Evolutionary conservation across 177 flowering plant species (phyloP), one percentile per base, ranked within the genome.

Genomic region (Vitis hybrid): DNA sequence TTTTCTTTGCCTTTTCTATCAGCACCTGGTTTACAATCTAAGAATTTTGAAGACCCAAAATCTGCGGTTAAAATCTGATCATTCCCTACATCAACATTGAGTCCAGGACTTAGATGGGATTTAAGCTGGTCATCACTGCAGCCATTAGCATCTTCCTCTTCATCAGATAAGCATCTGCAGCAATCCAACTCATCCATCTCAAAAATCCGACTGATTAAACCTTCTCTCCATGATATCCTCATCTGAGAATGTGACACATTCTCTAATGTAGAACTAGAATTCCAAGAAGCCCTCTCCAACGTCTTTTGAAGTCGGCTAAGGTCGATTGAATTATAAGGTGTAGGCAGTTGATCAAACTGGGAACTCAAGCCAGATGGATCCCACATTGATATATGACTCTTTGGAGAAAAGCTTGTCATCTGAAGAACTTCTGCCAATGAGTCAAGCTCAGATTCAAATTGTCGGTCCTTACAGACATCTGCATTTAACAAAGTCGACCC

Each of bases 141-240:
- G 51, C 12, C 59, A 72, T 19, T 51, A 9, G 50, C 58, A 65
- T 82, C 78, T 72, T 79, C 85, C 66, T 87, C 97, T 54, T 88
- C 94, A 70, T 92, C 97, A 26, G 93, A 87, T n/a, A 83, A 64
- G 78, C 86, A 87, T 68, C 86, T 80, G 73, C 97, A 89, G 76
- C 79, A 81, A 82, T 92, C 93, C 61, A 81, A 78, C 66, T 90
- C 92, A 72, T 94, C 97, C 86, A 81, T 85, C 56, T 94, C 97
- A 65, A 81, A 80, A 14, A 78, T 83, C 59, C 78, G 80, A 77
- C 83, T 86, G 2, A 68, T 75, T 55, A 88, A 60, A 18, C 87
- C 93, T 67, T 94, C 98, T 72, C 93, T 84, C 98, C 96, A 89
- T 50, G 97, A 92, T 76, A 92, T 83, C 68, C 86, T 82, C 82